Evolutionary conservation across 495 filamentous ascomycete species (phyloP), one percentile per base, ranked within the genome.

Genomic region (Penicillium longicatenatum): DNA sequence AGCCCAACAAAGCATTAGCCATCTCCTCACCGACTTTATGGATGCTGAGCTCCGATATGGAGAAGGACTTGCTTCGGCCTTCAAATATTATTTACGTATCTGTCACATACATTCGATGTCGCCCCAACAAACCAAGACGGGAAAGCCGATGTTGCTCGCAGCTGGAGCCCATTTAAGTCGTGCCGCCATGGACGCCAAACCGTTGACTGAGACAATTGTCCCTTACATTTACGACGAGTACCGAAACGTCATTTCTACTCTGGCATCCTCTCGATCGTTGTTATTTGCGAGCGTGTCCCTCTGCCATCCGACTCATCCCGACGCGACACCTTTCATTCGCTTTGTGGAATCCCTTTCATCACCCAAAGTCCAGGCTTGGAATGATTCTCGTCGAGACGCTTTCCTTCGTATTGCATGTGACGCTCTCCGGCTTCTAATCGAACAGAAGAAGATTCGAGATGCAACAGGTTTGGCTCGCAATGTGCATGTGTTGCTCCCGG

Each of bases 11-110:
- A 24, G 59, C 6, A 72, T 75, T 30, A 60, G 48, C n/a, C 44
- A 63, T 17, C 56, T 77, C 35, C 63, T 78, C 6, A 16, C 55
- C 3, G 56, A 70, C 33, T 66, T 73, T 20, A 37, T 79, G 37
- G 59, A 61, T 17, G 74, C 72, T 2, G 77, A 79, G 47, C 50
- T 61, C 14, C 58, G 52, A n/a, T 70, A 72, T 30, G 77, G 77
- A 20, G 58, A 54, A 14, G 75, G 77, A 0, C 49, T 73, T 22
- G 26, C 29, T 45, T 67, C 70, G 11, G 68, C 77, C 0, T 41
- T 79, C 41, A 56, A 56, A 19, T 64, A 59, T 48, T 76, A 76
- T 43, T 20, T 70, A 10, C 65, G 62, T 24, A 61, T 67, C 26
- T 66, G 60, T 50, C 63, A 66, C 9, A 58, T 68, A 20, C 54